phyloP scores from a whole-genome alignment of 768 basidiomycete genomes.

The Agaricus sinodeliciosus region DNA sequence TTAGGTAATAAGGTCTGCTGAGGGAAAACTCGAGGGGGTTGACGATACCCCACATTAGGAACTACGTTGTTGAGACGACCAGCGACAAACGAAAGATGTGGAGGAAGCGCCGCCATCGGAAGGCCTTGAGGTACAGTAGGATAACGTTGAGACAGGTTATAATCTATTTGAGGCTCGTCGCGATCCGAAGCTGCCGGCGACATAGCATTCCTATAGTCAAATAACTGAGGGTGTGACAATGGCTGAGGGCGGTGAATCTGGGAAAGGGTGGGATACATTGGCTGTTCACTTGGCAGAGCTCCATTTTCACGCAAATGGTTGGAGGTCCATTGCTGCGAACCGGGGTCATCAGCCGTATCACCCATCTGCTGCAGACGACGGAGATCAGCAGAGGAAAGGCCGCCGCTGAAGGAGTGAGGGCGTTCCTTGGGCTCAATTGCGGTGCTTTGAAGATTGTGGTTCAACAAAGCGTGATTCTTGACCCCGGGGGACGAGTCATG shows the following conservation, averaged over 20 bases:
- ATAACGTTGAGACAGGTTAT: conserved; percentile 40
- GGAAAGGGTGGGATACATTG: conserved; percentile 65
- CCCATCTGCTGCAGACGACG: conserved; percentile 69
- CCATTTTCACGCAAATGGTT: conserved; percentile 40
- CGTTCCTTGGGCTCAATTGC: conserved; percentile 71
- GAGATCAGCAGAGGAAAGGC: conserved; percentile 65
- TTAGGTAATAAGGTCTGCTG: conserved; percentile 47
- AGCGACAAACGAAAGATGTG: conserved; percentile 41
- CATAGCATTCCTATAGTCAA: conserved; percentile 22
- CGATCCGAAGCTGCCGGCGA: conserved; percentile 23
- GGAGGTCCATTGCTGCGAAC: conserved; percentile 45
- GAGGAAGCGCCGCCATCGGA: conserved; percentile 19
- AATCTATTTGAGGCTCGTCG: conserved; percentile 49
- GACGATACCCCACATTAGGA: conserved; percentile 50
- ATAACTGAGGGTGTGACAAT: conserved; percentile 36
- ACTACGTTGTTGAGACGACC: conserved; percentile 45
- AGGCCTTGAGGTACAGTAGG: conserved; percentile 16
- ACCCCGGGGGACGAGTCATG: conserved; percentile 41
- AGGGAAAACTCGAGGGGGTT: conserved; percentile 52
- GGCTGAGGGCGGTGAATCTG: conserved; percentile 49
- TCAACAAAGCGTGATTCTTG: conserved; percentile 48
- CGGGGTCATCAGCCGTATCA: conserved; percentile 38
- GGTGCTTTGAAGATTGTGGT: conserved; percentile 30
- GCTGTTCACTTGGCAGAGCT: conserved; percentile 30
- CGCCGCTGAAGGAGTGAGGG: conserved; percentile 78